Percentiles rank a stretch among this genome's conserved stretches.
These are phyloP conservation scores for Ilex asprella DNA, from an alignment of 257 asterid genomes.

Conservation along the genomic window DNA sequence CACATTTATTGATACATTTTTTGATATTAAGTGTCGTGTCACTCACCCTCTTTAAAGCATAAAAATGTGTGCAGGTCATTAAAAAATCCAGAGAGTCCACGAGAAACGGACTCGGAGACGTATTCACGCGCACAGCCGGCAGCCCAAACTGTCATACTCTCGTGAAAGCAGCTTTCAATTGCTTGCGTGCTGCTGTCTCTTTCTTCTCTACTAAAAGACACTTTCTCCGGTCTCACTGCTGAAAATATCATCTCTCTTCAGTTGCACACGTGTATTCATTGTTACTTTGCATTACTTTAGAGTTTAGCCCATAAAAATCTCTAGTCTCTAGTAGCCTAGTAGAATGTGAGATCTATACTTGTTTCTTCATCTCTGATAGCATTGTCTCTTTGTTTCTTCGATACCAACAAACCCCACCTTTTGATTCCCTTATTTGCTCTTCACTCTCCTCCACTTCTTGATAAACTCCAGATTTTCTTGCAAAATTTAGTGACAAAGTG, in stretches of 20 bases:
- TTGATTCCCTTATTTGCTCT: background rate
- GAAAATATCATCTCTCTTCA: background rate
- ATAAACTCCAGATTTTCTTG: background rate
- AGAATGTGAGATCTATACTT: background rate
- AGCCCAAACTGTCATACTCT: background rate
- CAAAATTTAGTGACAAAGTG: background rate
- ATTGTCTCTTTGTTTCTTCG: too few relatives aligned
- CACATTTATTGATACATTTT: too few relatives aligned
- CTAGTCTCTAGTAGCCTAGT: too few relatives aligned
- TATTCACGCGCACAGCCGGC: too few relatives aligned
- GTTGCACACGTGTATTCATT: background rate
- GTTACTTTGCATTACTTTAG: background rate
- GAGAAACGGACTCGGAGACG: too few relatives aligned
- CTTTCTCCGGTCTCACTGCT: background rate
- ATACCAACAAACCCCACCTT: background rate
- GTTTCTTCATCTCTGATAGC: background rate
- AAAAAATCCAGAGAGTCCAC: too few relatives aligned
- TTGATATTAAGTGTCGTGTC: too few relatives aligned
- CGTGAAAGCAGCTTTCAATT: background rate
- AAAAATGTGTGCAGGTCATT: too few relatives aligned
- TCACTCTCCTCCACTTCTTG: background rate
- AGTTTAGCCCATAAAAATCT: too few relatives aligned
- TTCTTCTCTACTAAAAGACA: background rate
- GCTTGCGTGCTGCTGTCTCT: background rate
- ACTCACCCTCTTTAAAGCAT: too few relatives aligned